These are phyloP conservation scores for Zasmidium citrigriseum DNA, from an alignment of 2,329 filamentous ascomycete genomes.

Conservation along the genomic window DNA sequence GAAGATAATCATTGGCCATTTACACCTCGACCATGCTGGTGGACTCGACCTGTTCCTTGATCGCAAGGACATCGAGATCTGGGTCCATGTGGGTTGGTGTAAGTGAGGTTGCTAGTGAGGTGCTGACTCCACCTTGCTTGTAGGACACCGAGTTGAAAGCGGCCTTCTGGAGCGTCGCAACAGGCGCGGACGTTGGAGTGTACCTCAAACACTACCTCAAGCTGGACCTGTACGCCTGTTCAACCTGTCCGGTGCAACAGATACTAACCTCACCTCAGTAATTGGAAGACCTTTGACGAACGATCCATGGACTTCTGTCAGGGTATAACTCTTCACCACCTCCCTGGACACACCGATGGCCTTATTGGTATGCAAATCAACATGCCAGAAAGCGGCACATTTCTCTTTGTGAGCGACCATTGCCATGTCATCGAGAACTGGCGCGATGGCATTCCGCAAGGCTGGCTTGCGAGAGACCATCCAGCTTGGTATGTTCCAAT, in stretches of 20 bases:
- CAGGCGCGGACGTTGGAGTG: conserved; percentile 37
- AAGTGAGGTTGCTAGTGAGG: too few species aligned
- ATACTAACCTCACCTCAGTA: conserved; percentile 19
- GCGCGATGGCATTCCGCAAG: conserved; percentile 38
- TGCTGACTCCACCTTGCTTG: background rate
- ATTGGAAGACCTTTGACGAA: conserved; percentile 41
- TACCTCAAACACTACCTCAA: conserved; percentile 39
- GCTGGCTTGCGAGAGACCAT: conserved; percentile 39
- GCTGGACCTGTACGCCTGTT: conserved; percentile 30
- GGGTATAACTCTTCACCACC: conserved; percentile 38
- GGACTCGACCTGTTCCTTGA: conserved; percentile 37
- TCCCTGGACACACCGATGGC: conserved; percentile 40
- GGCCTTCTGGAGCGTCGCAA: conserved; percentile 38
- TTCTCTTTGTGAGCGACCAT: conserved; percentile 38
- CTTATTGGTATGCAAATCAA: conserved; percentile 40
- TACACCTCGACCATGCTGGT: conserved; percentile 39
- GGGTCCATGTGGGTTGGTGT: conserved; percentile 25
- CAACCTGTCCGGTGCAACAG: background rate
- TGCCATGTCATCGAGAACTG: conserved; percentile 41
- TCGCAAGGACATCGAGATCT: conserved; percentile 37
- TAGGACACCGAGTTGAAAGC: conserved; percentile 35
- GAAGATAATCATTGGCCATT: conserved; percentile 39
- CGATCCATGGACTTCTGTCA: conserved; percentile 36
- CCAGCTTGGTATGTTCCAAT: conserved; percentile 29
- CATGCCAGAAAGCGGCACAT: conserved; percentile 35